Evolutionary conservation across 768 basidiomycete species (phyloP), one percentile per base, ranked within the genome.

Genomic region (Holtermanniella nyarrowii): DNA sequence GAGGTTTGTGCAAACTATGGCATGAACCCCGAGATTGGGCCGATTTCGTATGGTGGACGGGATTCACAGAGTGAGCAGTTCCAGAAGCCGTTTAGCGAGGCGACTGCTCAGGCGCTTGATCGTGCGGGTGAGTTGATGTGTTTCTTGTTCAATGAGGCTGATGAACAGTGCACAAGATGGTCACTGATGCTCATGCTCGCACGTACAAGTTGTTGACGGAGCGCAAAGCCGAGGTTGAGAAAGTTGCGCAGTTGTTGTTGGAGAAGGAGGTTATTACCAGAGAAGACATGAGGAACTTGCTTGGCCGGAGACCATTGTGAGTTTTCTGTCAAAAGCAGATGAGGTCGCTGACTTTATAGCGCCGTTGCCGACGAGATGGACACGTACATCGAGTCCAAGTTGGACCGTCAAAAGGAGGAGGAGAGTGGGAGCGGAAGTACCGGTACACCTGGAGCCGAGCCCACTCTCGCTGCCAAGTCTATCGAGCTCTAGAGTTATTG

Each of bases 1-100:
- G 90, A 96, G 72, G 71, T 73, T 3, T 88, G 86, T 56, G 86
- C 87, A 5, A 89, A 89, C 72, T 95, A 95, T 73, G 95, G 95
- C 54, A 96, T 99, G 93, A 93, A 90, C 74, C 77, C 81, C 46
- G 79, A 82, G 48, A 88, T 99, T 56, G 95, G 95, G 1, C 95
- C 95, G 1, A 87, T 99, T 56, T 91, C 88, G 62, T 99, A 97
- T 65, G 89, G 90, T 46, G 86, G 86, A n/a, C 78, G 82, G 44
- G 80, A 87, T 58, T 84, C 82, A 23, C 78, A 86, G 42, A 83
- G 83, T 42, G 89, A 93, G 68, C 76, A 79, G 48, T 93, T 89
- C 84, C 87, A 87, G 48, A 99, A 99, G 70, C 95, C 93, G 4
- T 99, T 97, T 77, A 89, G 87, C 61, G 95, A 99, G 77, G 87